phyloP scores from a whole-genome alignment of 2,329 filamentous ascomycete species.

The Pseudocercospora eumusae region DNA sequence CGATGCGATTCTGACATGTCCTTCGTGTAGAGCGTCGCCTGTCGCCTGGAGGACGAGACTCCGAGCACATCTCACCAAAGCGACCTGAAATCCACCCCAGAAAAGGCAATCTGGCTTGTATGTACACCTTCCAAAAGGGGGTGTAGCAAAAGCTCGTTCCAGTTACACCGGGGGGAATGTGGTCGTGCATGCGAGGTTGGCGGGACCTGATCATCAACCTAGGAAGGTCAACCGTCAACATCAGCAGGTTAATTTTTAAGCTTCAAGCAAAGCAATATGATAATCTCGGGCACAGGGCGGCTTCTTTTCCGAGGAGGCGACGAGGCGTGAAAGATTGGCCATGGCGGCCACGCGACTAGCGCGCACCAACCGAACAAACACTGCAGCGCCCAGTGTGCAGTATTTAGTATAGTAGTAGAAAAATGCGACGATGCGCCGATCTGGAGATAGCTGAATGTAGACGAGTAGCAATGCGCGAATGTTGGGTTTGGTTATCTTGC shows the following conservation, averaged over 20 bases:
- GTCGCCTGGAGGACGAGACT: neutral
- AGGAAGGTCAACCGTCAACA: no score
- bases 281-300: slow-evolving; percentile 16
- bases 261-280: slow-evolving; percentile 18
- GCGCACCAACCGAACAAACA: slow-evolving; percentile 17
- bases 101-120: slow-evolving; percentile 4
- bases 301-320: slow-evolving; percentile 16
- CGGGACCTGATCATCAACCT: neutral
- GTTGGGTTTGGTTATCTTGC: neutral
- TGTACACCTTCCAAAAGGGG: slow-evolving; percentile 4
- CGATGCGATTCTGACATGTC: neutral
- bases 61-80: neutral
- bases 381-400: slow-evolving; percentile 13
- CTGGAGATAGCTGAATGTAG: neutral
- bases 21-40: neutral
- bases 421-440: slow-evolving; percentile 1
- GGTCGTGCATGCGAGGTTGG: slow-evolving; percentile 5
- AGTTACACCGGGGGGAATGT: slow-evolving; percentile 9
- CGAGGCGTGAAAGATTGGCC: slow-evolving; percentile 7
- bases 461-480: neutral
- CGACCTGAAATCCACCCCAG: neutral
- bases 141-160: neutral
- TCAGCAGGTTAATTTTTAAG: slow-evolving; percentile 13
- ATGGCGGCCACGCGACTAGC: slow-evolving; percentile 25
- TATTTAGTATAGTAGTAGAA: no score